Evolutionary conservation across 176 grass and related monocot species (phyloP).

Genomic region (Oryza meridionalis): DNA sequence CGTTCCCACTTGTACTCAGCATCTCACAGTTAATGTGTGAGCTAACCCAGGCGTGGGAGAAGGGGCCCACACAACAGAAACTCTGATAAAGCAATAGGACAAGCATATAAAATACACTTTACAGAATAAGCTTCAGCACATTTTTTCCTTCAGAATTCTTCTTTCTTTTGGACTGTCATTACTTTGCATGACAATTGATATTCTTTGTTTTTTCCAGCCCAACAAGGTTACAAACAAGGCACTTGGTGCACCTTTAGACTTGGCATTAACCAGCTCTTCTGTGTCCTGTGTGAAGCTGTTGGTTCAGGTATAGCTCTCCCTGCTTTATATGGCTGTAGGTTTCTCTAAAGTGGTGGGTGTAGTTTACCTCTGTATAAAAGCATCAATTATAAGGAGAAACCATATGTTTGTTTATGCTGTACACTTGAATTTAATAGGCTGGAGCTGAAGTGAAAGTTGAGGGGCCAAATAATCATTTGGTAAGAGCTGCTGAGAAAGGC

Average conservation of each 20-base stretch:
- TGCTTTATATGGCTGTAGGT: not conserved
- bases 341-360: not conserved
- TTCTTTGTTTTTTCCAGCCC: slow-evolving; percentile 7
- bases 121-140: not conserved
- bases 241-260: not conserved
- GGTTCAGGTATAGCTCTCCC: slow-evolving; percentile 35
- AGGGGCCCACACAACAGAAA: not conserved
- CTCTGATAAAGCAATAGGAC: slow-evolving; percentile 6
- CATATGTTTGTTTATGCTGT: not conserved
- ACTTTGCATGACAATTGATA: not conserved
- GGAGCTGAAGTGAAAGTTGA: slow-evolving; percentile 30
- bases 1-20: not conserved
- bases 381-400: not conserved
- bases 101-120: not conserved
- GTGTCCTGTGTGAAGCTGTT: slow-evolving; percentile 41
- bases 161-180: slow-evolving; percentile 10
- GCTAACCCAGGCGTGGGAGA: not conserved
- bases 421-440: slow-evolving; percentile 31
- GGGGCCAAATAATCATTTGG: slow-evolving; percentile 20
- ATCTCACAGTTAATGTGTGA: not conserved
- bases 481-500: slow-evolving; percentile 33
- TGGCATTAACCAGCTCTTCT: slow-evolving; percentile 13
- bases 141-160: not conserved
- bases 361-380: not conserved
- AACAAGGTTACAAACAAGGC: not conserved